Base-by-base conservation (phyloP, 2,329 filamentous ascomycete genomes). In the Scytalidium lignicola region DNA sequence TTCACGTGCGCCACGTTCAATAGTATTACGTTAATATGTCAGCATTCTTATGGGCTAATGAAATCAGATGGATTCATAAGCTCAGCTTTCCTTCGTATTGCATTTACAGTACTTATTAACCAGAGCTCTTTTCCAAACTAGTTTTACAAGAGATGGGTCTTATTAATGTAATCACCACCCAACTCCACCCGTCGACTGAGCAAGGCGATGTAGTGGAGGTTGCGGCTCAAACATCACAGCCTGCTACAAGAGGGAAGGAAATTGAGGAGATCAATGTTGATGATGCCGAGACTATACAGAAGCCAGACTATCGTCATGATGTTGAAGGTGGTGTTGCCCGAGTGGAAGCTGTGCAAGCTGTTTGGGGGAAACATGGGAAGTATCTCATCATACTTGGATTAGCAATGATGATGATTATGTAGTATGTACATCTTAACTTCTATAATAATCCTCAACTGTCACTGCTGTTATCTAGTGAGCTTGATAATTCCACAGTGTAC, bases 401-500 rank as follows among this genome's bases (percentile, higher is more conserved):
- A 40, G 59, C 48, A 2, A 53, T 62, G 55, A 55, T 62, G 28
- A 61, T 62, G 60, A 53, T 60, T 4, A 51, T 58, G 17, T 62
- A 58, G 53, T 59, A 52, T 44, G 45, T 47, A 28, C 45, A 26
- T 5, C 5, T 10, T 26, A 6, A 10, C 32, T 19, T 41, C 3
- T 32, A 48, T 10, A 44, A 17, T n/a, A 39, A 17, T 26, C n/a
- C 12, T 9, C 8, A n/a, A 37, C 32, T 37, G 32, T n/a, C 6
- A 37, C 7, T 37, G n/a, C 15, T 37, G 13, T 28, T 13, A 28
- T 28, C 15, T 26, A 61, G 55, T 44, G 63, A 65, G 42, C 44
- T 65, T 2, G 60, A 64, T 48, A 65, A 65, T 50, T 53, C 57
- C 6, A 63, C 61, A 1, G 56, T 65, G 13, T 60, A 60, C 44